Base-by-base conservation (phyloP, 1,284 basidiomycete species). In the Sanguinoderma infundibulare region DNA sequence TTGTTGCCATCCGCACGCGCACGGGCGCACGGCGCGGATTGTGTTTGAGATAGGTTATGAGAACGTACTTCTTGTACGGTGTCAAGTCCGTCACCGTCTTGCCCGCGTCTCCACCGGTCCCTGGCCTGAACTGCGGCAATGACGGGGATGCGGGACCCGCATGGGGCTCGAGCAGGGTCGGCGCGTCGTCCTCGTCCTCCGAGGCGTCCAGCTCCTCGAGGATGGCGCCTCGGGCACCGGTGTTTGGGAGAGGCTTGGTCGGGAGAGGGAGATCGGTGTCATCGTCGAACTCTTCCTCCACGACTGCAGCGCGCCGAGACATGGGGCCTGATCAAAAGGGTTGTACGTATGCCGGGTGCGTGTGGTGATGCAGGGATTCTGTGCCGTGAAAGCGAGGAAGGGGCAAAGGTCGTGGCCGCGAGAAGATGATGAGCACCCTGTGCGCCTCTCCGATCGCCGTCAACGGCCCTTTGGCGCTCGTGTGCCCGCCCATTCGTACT, bases 231-330 rank as follows among this genome's bases (percentile, higher is more conserved):
- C 79, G 83, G 1, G 82, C 64, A 55, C 90, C 90, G 15, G 85
- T 84, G 68, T 88, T 84, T 10, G 88, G 87, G 1, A 95, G 78
- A 0, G 85, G 78, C n/a, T 81, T 82, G 30, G 78, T 78, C 2
- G 87, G 91, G 44, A 90, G 80, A 2, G 88, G 89, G 46, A 95
- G 83, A 73, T 96, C 94, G 17, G 92, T 92, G 70, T 95, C 93
- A 78, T 96, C 94, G 84, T 95, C 92, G 73, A 95, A 96, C 68
- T 91, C 86, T 66, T 87, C 90, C 66, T 87, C 90, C 51, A 90
- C 82, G 57, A 87, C 79, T 62, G 84, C 84, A 66, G 86, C 75
- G 52, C 83, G 81, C 67, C 85, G 84, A 63, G 87, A 86, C 90
- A 92, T 91, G 69, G 63, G 76, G 35, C 17, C 12, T 36, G 15